Evolutionary conservation across 805 yeast species (phyloP).

Genomic region (Candida khao-thaluensis): DNA sequence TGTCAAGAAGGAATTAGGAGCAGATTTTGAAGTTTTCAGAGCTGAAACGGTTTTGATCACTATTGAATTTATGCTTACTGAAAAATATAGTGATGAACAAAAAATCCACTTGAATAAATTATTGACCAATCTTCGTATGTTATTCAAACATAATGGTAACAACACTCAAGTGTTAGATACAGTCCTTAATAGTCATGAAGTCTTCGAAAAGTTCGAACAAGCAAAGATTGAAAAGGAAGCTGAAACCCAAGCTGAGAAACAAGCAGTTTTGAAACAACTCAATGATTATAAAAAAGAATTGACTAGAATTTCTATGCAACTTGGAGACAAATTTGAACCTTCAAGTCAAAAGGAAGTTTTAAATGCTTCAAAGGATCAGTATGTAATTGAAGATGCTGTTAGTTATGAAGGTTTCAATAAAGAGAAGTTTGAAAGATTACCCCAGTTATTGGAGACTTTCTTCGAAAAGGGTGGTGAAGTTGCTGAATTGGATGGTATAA

Average conservation of each 20-base stretch:
- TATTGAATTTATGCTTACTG: conserved; percentile 5
- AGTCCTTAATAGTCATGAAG: conserved; percentile 47
- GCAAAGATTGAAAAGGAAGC: conserved; percentile 1
- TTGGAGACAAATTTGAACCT: not conserved
- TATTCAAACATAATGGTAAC: conserved; percentile 54
- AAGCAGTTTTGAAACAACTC: too few relatives aligned
- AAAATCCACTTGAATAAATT: conserved; percentile 10
- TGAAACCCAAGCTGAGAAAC: too few relatives aligned
- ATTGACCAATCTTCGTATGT: conserved; percentile 29
- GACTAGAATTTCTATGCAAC: not conserved
- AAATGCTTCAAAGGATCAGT: not conserved
- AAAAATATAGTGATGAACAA: conserved; percentile 1
- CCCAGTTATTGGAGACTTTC: not conserved
- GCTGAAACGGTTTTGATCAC: conserved; percentile 4
- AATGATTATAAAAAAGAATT: not conserved
- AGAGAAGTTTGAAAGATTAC: not conserved
- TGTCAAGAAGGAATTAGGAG: conserved; percentile 17
- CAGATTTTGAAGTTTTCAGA: conserved; percentile 18
- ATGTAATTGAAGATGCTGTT: not conserved
- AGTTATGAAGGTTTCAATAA: not conserved
- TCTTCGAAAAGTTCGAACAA: conserved; percentile 47
- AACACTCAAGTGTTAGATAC: conserved; percentile 59
- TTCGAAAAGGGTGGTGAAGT: not conserved
- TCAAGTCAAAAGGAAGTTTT: not conserved
- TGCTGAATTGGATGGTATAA: not conserved